Conservation (phyloP, 2,329 filamentous ascomycete species). For the Trichophaea hybrida region DNA sequence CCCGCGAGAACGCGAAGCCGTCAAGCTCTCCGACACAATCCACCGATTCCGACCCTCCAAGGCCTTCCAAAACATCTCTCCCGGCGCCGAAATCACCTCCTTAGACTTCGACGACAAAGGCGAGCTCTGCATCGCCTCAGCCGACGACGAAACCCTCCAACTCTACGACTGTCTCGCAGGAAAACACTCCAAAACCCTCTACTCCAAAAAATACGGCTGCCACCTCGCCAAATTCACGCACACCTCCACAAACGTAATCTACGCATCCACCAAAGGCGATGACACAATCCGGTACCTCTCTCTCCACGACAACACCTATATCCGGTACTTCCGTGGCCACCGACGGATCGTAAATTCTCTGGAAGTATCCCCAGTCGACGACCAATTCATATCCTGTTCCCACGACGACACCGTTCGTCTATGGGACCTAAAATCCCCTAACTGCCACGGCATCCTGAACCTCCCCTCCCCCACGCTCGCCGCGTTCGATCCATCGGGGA, state of each 20-base stretch:
- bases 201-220: slow-evolving; percentile 93
- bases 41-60: slow-evolving; percentile 42
- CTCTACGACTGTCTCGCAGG: slow-evolving; percentile 90
- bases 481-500: slow-evolving; percentile 82
- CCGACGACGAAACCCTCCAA: slow-evolving; percentile 88
- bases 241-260: slow-evolving; percentile 77
- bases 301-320: slow-evolving; percentile 90
- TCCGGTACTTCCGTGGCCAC: slow-evolving; percentile 91
- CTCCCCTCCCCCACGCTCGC: slow-evolving; percentile 69
- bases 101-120: slow-evolving; percentile 94
- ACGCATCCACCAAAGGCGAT: slow-evolving; percentile 90
- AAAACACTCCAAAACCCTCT: slow-evolving; percentile 70
- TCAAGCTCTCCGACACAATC: slow-evolving; percentile 32
- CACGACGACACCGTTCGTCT: slow-evolving; percentile 81
- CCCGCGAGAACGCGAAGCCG: slow-evolving; percentile 18
- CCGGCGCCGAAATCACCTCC: slow-evolving; percentile 50
- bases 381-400: slow-evolving; percentile 84
- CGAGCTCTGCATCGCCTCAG: slow-evolving; percentile 78
- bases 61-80: slow-evolving; percentile 27
- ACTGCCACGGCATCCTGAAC: slow-evolving; percentile 65
- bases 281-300: slow-evolving; percentile 75
- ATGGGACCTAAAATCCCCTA: slow-evolving; percentile 74
- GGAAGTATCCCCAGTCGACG: slow-evolving; percentile 67
- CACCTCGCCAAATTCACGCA: slow-evolving; percentile 92
- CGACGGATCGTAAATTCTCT: slow-evolving; percentile 70